Evolutionary conservation across 2,329 filamentous ascomycete genomes (phyloP).

Genomic region (Tolypocladium endophyticum): DNA sequence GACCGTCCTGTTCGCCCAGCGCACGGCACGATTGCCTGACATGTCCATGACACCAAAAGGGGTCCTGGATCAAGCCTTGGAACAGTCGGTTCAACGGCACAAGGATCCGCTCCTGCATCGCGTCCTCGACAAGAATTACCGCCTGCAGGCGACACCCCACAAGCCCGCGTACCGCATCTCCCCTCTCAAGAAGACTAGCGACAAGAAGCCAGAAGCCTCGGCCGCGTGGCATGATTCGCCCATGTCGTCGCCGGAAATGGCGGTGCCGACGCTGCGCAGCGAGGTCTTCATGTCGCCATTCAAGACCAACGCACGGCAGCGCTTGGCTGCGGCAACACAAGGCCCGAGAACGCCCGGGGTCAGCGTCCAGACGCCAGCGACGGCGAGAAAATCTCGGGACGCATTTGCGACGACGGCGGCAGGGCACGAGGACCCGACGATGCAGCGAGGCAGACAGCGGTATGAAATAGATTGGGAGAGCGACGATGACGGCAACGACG

Average conservation of each 20-base stretch:
- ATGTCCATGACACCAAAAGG: conserved; percentile 54
- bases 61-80: conserved; percentile 14
- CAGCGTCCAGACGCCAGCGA: conserved; percentile 68
- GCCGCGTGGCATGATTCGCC: conserved; percentile 46
- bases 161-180: conserved; percentile 37
- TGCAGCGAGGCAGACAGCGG: conserved; percentile 17
- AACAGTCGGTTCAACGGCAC: conserved; percentile 24
- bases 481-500: conserved; percentile 57
- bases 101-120: conserved; percentile 79
- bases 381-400: conserved; percentile 38
- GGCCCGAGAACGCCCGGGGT: conserved; percentile 67
- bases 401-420: conserved; percentile 27
- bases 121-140: conserved; percentile 91
- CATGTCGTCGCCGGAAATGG: conserved; percentile 65
- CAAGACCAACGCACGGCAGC: conserved; percentile 31
- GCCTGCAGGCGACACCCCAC: conserved; percentile 83
- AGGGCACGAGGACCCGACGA: conserved; percentile 1
- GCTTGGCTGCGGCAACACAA: conserved; percentile 28
- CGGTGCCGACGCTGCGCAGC: conserved; percentile 70
- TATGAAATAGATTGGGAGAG: conserved; percentile 65
- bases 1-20: conserved; percentile 39
- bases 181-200: conserved; percentile 26
- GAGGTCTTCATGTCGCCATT: conserved; percentile 77
- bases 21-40: conserved; percentile 45
- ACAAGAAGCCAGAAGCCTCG: conserved; percentile 21